Base-by-base conservation (phyloP, 495 filamentous ascomycete genomes). In the Xylaria scruposa region DNA sequence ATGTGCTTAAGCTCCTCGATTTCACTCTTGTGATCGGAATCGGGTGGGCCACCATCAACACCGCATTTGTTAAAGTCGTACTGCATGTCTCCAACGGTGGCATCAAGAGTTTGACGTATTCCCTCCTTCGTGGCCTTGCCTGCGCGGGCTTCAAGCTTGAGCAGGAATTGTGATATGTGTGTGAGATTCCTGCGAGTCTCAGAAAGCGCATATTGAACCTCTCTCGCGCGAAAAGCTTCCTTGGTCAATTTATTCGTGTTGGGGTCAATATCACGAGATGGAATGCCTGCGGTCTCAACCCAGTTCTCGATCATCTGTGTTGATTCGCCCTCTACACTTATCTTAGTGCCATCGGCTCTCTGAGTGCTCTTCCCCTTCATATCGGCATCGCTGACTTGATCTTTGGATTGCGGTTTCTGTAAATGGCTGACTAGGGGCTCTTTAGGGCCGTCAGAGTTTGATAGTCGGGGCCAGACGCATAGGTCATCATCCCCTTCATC, bases 61-160 rank as follows among this genome's bases (percentile, higher is more conserved):
- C 44, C 53, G 6, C 46, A 21, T 36, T 67, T 61, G n/a, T 33
- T 42, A 5, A 44, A 19, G 59, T 72, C 53, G 15, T 64, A 64
- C 21, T 67, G 65, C 19, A 33, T 44, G n/a, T 73, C 72, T 0
- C 36, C 40, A 7, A 75, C 72, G 8, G 77, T 79, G 2, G 75
- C 75, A 40, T 79, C 77, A 5, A 79, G 73, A 7, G 77, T 79
- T 7, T 71, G 68, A 36, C 72, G 72, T 9, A 79, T 76, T 0
- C 73, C 72, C 42, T 79, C 75, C 19, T 79, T 79, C 19, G 75
- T 72, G 9, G 75, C 47, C 24, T 77, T 77, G 8, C 75, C 77
- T 10, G 77, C 68, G 6, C 77, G 75, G 19, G 68, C 73, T 44
- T 79, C 77, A 9, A 77, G 33, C 42, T 79, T 79, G 5, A 79